Evolutionary conservation across 208 protist species (phyloP).

Genomic region (Leishmania turanica): DNA sequence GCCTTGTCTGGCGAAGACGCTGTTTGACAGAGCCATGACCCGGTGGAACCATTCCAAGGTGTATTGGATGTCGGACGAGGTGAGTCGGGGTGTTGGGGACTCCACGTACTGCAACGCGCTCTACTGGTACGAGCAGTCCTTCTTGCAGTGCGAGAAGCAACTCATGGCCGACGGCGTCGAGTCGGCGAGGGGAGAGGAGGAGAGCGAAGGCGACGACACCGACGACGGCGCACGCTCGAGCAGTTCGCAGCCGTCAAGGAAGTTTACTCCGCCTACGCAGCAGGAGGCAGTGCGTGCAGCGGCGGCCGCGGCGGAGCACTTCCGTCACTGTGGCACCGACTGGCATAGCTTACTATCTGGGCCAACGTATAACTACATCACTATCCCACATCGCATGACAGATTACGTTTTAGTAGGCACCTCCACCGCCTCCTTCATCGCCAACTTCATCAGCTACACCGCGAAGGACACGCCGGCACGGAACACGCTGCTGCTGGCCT

Average conservation of each 20-base stretch:
- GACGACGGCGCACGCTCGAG: no score
- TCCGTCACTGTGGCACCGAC: slow-evolving; percentile 25
- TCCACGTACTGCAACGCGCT: slow-evolving; percentile 33
- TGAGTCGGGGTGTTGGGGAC: slow-evolving; percentile 2
- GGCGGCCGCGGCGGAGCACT: neutral
- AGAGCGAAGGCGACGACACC: neutral
- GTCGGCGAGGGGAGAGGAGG: neutral
- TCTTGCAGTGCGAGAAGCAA: slow-evolving; percentile 10
- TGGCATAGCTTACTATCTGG: slow-evolving; percentile 14
- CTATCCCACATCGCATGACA: slow-evolving; percentile 25
- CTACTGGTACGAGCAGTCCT: slow-evolving; percentile 25
- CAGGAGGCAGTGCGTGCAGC: slow-evolving; percentile 9
- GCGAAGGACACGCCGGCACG: neutral
- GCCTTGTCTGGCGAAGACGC: slow-evolving; percentile 15
- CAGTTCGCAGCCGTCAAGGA: neutral
- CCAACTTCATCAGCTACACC: slow-evolving; percentile 11
- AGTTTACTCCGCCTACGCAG: neutral
- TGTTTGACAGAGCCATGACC: slow-evolving; percentile 15
- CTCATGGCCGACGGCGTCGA: neutral
- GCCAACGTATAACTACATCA: slow-evolving; percentile 15
- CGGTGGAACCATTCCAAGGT: slow-evolving; percentile 23
- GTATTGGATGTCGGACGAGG: slow-evolving; percentile 28
- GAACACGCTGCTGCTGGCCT: slow-evolving; percentile 11
- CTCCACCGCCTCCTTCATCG: neutral
- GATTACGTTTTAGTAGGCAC: slow-evolving; percentile 14